phyloP scores from a whole-genome alignment of 192 early-diverging fungal species.

The Coemansia sp. region DNA sequence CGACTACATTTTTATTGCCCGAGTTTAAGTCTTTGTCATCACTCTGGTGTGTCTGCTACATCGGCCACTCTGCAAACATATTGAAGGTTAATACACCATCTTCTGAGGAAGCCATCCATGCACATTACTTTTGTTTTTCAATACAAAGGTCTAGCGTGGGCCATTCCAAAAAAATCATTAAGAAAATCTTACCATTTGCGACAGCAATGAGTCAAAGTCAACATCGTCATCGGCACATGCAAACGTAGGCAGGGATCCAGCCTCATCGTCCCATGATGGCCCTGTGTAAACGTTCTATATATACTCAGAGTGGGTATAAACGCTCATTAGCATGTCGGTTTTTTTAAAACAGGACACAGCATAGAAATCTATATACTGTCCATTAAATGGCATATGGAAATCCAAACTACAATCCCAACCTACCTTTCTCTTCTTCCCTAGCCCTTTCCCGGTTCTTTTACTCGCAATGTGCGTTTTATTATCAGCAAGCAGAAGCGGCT shows the following conservation, averaged over 20 bases:
- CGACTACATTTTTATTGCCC: not conserved
- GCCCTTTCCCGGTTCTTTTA: constrained; percentile 13
- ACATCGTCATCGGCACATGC: constrained; percentile 26
- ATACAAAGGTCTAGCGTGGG: not conserved
- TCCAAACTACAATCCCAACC: not conserved
- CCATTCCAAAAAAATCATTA: not conserved
- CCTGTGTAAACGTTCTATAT: constrained; percentile 41
- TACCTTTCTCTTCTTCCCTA: constrained; percentile 50
- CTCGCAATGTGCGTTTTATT: not conserved
- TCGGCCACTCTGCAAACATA: not conserved
- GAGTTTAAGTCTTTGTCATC: not conserved
- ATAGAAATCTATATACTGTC: not conserved
- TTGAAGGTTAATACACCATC: not conserved
- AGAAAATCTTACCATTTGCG: constrained; percentile 38
- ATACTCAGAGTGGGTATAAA: not conserved
- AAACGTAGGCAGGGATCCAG: constrained; percentile 45
- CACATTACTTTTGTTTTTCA: not conserved
- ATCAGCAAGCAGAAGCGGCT: not conserved
- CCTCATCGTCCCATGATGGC: constrained; percentile 53
- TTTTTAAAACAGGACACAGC: not conserved
- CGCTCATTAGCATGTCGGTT: not conserved
- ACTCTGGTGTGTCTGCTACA: constrained; percentile 4
- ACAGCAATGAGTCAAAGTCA: constrained; percentile 50
- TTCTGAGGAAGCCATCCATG: not conserved
- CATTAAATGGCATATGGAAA: not conserved